These are phyloP conservation scores for Fusarium nodosum DNA, from an alignment of 2,329 filamentous ascomycete species.

Conservation along the genomic window DNA sequence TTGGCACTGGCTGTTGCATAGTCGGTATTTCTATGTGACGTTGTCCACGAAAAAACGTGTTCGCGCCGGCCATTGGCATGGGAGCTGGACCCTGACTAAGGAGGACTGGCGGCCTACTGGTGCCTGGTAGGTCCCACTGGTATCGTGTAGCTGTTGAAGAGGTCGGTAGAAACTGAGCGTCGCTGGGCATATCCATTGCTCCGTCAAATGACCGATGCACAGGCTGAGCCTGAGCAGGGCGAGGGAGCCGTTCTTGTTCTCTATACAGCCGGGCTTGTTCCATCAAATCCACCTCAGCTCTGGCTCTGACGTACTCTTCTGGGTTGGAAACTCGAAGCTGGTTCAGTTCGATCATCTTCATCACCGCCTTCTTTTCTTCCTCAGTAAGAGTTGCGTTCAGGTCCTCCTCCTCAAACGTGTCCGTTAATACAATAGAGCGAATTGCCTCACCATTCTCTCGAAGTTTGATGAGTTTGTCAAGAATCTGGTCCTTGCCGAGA, in stretches of 20 bases:
- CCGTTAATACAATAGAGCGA: slow-evolving; percentile 72
- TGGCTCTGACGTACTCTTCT: slow-evolving; percentile 49
- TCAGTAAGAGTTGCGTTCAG: slow-evolving; percentile 66
- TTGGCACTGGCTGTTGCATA: background rate
- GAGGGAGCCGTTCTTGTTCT: slow-evolving; percentile 12
- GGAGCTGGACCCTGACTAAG: slow-evolving; percentile 39
- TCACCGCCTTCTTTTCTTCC: slow-evolving; percentile 71
- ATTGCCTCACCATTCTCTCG: slow-evolving; percentile 58
- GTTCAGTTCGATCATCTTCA: slow-evolving; percentile 55
- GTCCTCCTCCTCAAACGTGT: slow-evolving; percentile 80
- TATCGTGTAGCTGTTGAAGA: background rate
- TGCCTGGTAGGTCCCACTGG: background rate
- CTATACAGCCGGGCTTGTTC: slow-evolving; percentile 20
- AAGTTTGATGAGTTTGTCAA: slow-evolving; percentile 64
- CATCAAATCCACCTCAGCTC: slow-evolving; percentile 16
- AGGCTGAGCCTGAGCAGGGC: slow-evolving; percentile 1
- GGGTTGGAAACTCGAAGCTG: slow-evolving; percentile 54
- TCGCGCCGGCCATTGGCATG: slow-evolving; percentile 54
- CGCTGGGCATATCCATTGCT: slow-evolving; percentile 26
- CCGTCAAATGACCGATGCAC: slow-evolving; percentile 32
- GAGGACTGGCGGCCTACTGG: slow-evolving; percentile 9
- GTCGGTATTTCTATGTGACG: background rate
- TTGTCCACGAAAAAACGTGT: slow-evolving; percentile 55
- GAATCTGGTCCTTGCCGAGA: slow-evolving; percentile 72
- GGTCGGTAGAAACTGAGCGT: background rate